Percentiles rank a stretch among this genome's conserved stretches.
phyloP scores from a whole-genome alignment of 192 early-diverging fungal species.

The Backusella psychrophila region DNA sequence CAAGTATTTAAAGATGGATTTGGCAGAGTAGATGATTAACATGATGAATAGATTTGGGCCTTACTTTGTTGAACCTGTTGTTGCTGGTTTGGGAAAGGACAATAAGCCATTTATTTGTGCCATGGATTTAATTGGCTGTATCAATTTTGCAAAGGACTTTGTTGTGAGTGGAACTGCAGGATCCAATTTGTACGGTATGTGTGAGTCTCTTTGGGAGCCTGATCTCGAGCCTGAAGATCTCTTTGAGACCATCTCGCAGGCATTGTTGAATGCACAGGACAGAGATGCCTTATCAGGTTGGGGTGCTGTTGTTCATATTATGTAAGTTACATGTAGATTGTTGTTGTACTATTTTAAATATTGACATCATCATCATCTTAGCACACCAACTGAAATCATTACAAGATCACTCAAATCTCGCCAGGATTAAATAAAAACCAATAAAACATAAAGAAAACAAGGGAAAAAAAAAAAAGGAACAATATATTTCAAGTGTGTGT shows the following conservation, averaged over 20 bases:
- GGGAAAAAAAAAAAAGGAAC: background rate
- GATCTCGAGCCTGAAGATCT: slow-evolving; percentile 96
- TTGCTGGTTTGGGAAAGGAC: slow-evolving; percentile 93
- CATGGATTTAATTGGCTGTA: slow-evolving; percentile 96
- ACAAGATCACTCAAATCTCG: slow-evolving; percentile 84
- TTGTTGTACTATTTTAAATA: too few species aligned
- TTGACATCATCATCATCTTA: slow-evolving; percentile 15
- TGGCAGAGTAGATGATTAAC: too few species aligned
- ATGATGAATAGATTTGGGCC: slow-evolving; percentile 81
- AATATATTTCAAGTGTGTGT: background rate
- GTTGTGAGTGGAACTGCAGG: slow-evolving; percentile 89
- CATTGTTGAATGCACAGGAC: slow-evolving; percentile 92
- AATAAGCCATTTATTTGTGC: slow-evolving; percentile 89
- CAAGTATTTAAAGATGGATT: slow-evolving; percentile 22
- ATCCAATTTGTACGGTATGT: slow-evolving; percentile 91
- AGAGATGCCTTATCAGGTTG: slow-evolving; percentile 94
- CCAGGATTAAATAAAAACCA: slow-evolving; percentile 34
- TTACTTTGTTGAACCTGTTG: slow-evolving; percentile 92
- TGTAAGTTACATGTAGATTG: too few species aligned
- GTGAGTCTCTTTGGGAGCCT: slow-evolving; percentile 97
- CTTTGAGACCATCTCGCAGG: slow-evolving; percentile 96
- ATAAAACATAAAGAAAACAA: background rate
- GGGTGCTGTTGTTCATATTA: slow-evolving; percentile 94
- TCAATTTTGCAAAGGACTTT: slow-evolving; percentile 92
- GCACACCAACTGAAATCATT: slow-evolving; percentile 82